These are phyloP conservation scores for Angomonas ambiguus DNA, from an alignment of 208 protist species.

Conservation along the genomic window DNA sequence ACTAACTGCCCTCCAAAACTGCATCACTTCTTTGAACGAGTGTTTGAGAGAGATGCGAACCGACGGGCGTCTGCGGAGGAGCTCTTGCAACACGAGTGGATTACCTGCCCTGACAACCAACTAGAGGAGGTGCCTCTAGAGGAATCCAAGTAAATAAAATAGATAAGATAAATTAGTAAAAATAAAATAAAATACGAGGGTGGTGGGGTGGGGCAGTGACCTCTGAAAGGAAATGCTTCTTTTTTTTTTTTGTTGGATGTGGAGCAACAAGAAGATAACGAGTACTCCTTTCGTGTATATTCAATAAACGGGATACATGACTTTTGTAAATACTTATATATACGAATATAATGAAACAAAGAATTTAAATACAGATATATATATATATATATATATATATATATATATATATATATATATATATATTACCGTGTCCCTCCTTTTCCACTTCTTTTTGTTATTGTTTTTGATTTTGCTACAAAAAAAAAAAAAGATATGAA, in stretches of 20 bases:
- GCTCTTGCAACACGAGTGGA: constrained; percentile 73
- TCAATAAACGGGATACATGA: constrained; percentile 2
- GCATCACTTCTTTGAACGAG: constrained; percentile 58
- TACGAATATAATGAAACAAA: too few species aligned
- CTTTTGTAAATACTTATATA: too few species aligned
- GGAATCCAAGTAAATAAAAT: background rate
- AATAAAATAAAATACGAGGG: background rate
- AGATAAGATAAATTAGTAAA: background rate
- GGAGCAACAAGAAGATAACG: background rate
- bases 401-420: too few species aligned
- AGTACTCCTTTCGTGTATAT: background rate
- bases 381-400: too few species aligned
- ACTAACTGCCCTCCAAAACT: constrained; percentile 45
- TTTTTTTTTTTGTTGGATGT: constrained; percentile 10
- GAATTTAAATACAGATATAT: too few species aligned
- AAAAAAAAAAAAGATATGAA: too few species aligned
- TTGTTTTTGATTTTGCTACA: too few species aligned
- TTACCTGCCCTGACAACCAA: constrained; percentile 56
- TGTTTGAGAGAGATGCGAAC: constrained; percentile 60
- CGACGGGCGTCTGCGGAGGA: constrained; percentile 59
- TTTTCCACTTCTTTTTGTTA: too few species aligned
- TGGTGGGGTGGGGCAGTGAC: background rate
- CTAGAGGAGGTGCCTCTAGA: constrained; percentile 69
- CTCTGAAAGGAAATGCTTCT: background rate
- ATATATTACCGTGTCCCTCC: too few species aligned